Evolutionary conservation across 2,329 filamentous ascomycete species (phyloP), one percentile per base, ranked within the genome.

Genomic region (Claviceps monticola): DNA sequence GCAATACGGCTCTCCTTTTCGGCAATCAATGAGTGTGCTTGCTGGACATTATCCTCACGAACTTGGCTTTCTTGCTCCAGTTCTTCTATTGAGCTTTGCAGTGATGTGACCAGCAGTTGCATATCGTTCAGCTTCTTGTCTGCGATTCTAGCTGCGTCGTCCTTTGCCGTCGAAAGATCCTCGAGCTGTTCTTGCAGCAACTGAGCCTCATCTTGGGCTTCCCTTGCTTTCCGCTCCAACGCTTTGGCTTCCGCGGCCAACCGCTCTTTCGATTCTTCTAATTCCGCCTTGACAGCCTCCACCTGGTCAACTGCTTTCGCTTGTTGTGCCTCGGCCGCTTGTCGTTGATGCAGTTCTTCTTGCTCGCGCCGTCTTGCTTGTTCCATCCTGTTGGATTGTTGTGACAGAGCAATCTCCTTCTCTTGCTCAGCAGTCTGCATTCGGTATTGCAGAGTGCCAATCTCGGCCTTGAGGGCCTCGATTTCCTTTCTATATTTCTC

Each of bases 371-470:
- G 76, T 57, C 87, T 83, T 1, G 84, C 76, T 52, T 95, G 88
- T 55, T 91, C 82, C 21, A 95, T 67, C 61, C 95, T 91, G 60
- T 87, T 86, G 57, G 88, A 84, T 59, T 93, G 86, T 55, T 88
- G 83, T 16, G 95, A 74, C 9, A 81, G 76, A 47, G 82, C 74
- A 60, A 96, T 78, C 53, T 95, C 88, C 59, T 86, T 84, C 62
- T 97, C 91, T 59, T 95, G 88, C 60, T 91, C 90, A 50, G 87
- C 72, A 17, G 86, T 91, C 61, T 89, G 86, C 57, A 95, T 76
- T 53, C 91, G 88, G 69, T 96, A 98, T 55, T 83, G 84, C 49
- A 96, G 72, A 0, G 88, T 87, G 55, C 90, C 93, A 43, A 97
- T 74, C 67, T 96, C 88, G 2, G 91, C 88, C 62, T 91, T 90